These are phyloP conservation scores for Mucor plumbeus DNA, from an alignment of 371 early-diverging fungal species.

Conservation along the genomic window DNA sequence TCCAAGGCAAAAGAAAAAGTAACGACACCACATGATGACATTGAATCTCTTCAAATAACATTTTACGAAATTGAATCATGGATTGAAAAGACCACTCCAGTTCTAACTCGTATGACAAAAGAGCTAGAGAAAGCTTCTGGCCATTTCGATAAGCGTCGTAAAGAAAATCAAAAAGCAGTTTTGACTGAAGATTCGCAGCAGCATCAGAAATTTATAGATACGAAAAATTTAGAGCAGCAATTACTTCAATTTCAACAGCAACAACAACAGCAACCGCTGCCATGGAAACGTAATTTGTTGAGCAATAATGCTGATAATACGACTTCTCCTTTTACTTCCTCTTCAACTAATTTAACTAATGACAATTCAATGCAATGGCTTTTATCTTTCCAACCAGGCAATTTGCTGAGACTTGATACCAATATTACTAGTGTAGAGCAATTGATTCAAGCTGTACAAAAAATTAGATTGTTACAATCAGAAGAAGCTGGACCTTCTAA, in stretches of 20 bases:
- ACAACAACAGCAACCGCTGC: conserved; percentile 16
- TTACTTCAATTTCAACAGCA: conserved; percentile 18
- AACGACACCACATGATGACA: conserved; percentile 47
- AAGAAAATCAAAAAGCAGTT: conserved; percentile 2
- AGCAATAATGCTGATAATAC: neutral
- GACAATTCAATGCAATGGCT: conserved; percentile 32
- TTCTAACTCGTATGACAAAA: conserved; percentile 50
- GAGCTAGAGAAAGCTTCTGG: conserved; percentile 54
- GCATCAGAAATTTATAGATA: neutral
- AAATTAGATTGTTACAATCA: conserved; percentile 30
- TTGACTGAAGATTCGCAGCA: neutral
- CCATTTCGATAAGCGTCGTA: conserved; percentile 45
- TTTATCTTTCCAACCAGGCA: conserved; percentile 43
- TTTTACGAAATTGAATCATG: conserved; percentile 44
- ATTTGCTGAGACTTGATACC: conserved; percentile 40
- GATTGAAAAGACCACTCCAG: conserved; percentile 58
- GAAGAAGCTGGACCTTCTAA: neutral
- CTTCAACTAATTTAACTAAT: neutral
- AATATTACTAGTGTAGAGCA: conserved; percentile 46
- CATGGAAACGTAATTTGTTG: conserved; percentile 4
- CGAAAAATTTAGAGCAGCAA: conserved; percentile 14
- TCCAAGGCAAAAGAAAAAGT: conserved; percentile 37
- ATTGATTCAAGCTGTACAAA: conserved; percentile 42
- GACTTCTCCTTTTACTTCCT: neutral
- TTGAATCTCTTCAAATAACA: conserved; percentile 56